phyloP scores from a whole-genome alignment of 2,329 filamentous ascomycete genomes.

The Hymenoscyphus fraxineus region DNA sequence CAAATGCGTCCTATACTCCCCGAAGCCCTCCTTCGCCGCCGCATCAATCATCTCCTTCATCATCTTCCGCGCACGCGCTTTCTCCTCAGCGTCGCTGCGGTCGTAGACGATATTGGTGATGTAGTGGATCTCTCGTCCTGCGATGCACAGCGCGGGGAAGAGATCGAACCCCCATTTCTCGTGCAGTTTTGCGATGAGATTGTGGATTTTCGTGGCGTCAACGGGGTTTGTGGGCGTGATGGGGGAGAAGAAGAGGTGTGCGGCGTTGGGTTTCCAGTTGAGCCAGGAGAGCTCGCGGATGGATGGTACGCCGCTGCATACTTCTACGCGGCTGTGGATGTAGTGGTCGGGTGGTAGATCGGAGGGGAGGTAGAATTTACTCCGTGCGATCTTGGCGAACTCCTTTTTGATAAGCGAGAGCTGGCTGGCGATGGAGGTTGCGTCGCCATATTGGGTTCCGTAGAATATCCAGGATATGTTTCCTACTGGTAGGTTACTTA shows the following conservation, averaged over 20 bases:
- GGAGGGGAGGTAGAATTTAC: slow-evolving; percentile 34
- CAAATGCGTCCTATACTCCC: slow-evolving; percentile 45
- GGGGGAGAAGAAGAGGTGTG: slow-evolving; percentile 48
- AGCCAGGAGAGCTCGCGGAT: slow-evolving; percentile 39
- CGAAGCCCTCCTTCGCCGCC: slow-evolving; percentile 40
- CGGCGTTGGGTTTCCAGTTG: slow-evolving; percentile 50
- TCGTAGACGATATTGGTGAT: slow-evolving; percentile 53
- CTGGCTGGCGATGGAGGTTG: slow-evolving; percentile 27
- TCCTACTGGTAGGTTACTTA: slow-evolving; percentile 30
- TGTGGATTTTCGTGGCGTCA: slow-evolving; percentile 44
- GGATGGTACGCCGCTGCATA: slow-evolving; percentile 32
- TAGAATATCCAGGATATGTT: slow-evolving; percentile 35
- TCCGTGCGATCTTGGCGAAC: slow-evolving; percentile 32
- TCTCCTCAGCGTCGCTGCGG: slow-evolving; percentile 37
- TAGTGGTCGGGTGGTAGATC: slow-evolving; percentile 33
- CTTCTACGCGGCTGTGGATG: slow-evolving; percentile 30
- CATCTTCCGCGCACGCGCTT: slow-evolving; percentile 36
- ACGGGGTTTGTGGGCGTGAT: slow-evolving; percentile 34
- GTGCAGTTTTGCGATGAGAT: slow-evolving; percentile 44
- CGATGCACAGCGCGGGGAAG: slow-evolving; percentile 48
- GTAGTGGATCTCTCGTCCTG: slow-evolving; percentile 36
- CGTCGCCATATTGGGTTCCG: slow-evolving; percentile 32
- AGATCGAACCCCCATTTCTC: slow-evolving; percentile 46
- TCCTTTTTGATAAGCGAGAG: slow-evolving; percentile 28
- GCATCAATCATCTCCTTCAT: slow-evolving; percentile 38